These are phyloP conservation scores for Thelonectria olida DNA, from an alignment of 2,329 filamentous ascomycete genomes.

Conservation along the genomic window DNA sequence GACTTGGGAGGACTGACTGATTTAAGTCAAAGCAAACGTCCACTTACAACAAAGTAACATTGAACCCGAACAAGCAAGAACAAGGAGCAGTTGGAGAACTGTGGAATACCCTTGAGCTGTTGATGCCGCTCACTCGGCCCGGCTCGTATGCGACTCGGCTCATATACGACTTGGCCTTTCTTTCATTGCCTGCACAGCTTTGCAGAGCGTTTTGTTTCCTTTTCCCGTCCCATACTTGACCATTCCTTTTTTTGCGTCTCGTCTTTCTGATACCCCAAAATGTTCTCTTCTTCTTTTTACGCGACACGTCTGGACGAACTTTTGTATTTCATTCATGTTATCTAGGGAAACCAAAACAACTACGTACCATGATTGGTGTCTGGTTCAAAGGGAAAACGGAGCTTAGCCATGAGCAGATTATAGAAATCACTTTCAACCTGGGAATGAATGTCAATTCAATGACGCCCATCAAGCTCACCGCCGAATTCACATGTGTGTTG, in stretches of 20 bases:
- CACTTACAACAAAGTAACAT: no score
- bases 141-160: no score
- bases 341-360: not conserved
- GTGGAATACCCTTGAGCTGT: no score
- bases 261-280: constrained; percentile 37
- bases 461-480: not conserved
- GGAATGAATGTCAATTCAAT: not conserved
- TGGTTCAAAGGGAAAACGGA: not conserved
- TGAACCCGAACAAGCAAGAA: no score
- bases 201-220: constrained; percentile 1
- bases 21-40: constrained; percentile 39
- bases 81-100: no score
- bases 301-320: constrained; percentile 17
- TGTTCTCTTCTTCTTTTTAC: constrained; percentile 21
- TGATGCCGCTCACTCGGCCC: no score
- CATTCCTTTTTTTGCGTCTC: constrained; percentile 15
- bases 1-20: constrained; percentile 57
- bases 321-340: not conserved
- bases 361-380: not conserved
- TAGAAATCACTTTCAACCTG: not conserved
- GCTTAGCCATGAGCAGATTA: not conserved
- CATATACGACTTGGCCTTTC: no score
- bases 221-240: constrained; percentile 17
- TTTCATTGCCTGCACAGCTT: constrained; percentile 4
- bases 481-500: not conserved